phyloP scores from a whole-genome alignment of 331 rosid genomes.

The Pyracantha coccinea region DNA sequence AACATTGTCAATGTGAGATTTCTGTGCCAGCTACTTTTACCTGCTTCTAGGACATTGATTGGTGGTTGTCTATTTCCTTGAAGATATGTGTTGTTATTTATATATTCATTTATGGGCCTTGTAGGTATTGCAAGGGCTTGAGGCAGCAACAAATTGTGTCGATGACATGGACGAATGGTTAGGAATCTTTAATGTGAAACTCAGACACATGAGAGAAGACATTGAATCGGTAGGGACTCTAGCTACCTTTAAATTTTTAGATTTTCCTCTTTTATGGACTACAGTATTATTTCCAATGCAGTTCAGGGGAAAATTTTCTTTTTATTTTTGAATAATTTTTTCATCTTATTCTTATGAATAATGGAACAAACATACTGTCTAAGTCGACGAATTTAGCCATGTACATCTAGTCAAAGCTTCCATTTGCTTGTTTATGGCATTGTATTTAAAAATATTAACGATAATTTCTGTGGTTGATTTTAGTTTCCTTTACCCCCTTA shows the following conservation, averaged over 20 bases:
- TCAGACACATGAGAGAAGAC: slow-evolving; percentile 99
- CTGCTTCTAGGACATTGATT: neutral
- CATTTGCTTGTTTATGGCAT: neutral
- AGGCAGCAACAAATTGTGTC: slow-evolving; percentile 68
- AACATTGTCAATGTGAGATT: neutral
- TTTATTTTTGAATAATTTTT: too few species aligned
- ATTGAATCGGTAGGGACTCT: slow-evolving; percentile 29
- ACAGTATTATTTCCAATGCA: too few species aligned
- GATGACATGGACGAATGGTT: slow-evolving; percentile 98
- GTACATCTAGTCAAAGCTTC: neutral
- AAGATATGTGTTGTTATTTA: neutral
- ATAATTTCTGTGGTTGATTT: neutral
- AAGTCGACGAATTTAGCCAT: neutral
- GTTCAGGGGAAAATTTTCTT: too few species aligned
- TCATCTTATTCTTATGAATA: too few species aligned
- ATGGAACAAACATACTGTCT: neutral
- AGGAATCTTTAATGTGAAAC: slow-evolving; percentile 89
- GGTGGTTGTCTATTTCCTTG: neutral
- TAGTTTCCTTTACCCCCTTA: neutral
- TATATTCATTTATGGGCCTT: slow-evolving; percentile 23
- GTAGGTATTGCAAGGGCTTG: slow-evolving; percentile 84
- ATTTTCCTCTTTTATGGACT: too few species aligned
- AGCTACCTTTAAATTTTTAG: too few species aligned
- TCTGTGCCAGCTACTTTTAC: neutral
- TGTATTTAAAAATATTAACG: neutral